phyloP scores from a whole-genome alignment of 2,329 filamentous ascomycete genomes.

The Apiospora kogelbergensis region DNA sequence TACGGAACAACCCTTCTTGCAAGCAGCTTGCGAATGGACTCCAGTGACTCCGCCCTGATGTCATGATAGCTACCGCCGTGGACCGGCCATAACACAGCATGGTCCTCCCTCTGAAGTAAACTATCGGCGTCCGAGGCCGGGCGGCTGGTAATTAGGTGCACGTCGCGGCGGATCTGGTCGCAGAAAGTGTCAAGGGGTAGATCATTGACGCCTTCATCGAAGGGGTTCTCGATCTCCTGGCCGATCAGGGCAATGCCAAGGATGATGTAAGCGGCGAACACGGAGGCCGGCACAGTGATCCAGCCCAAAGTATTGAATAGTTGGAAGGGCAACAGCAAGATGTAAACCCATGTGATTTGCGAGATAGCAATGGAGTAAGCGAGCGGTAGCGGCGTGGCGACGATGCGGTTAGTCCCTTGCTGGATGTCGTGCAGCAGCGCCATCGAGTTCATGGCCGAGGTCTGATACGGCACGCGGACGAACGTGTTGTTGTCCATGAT shows the following conservation, averaged over 20 bases:
- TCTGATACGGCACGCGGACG: conserved; percentile 58
- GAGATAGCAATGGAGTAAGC: conserved; percentile 84
- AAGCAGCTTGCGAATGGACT: background rate
- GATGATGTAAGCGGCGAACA: conserved; percentile 78
- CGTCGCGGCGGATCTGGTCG: conserved; percentile 70
- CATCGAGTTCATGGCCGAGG: conserved; percentile 56
- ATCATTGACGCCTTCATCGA: conserved; percentile 82
- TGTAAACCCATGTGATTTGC: conserved; percentile 85
- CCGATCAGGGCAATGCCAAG: conserved; percentile 74
- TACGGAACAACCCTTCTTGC: background rate
- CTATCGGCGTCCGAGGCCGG: conserved; percentile 85
- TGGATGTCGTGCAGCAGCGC: conserved; percentile 69
- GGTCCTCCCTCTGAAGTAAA: conserved; percentile 45
- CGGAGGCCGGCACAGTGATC: conserved; percentile 75
- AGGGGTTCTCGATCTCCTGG: conserved; percentile 82
- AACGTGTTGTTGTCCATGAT: conserved; percentile 57
- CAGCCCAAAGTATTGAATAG: conserved; percentile 63
- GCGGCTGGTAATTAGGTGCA: conserved; percentile 76
- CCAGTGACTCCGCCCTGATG: background rate
- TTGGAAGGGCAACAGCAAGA: conserved; percentile 80
- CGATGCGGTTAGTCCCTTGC: conserved; percentile 72
- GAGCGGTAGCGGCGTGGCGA: conserved; percentile 78
- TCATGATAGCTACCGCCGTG: background rate
- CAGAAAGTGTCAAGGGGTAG: conserved; percentile 76
- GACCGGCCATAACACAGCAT: background rate